Evolutionary conservation across 2,329 filamentous ascomycete species (phyloP).

Genomic region (Talaromyces sp.): DNA sequence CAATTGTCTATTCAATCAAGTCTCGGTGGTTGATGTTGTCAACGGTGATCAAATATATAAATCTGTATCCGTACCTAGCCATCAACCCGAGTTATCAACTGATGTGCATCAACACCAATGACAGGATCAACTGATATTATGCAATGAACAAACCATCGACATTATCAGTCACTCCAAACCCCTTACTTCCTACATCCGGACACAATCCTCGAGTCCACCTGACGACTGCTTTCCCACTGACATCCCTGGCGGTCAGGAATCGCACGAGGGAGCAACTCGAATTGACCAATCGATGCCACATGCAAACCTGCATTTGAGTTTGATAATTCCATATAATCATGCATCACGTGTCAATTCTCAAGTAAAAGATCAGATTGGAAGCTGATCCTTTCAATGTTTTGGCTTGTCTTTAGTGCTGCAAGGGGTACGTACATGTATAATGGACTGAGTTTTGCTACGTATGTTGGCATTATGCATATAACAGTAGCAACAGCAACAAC

Average conservation of each 20-base stretch:
- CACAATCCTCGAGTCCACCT: too few relatives aligned
- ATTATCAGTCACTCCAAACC: background rate
- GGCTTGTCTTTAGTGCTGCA: background rate
- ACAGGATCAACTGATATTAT: background rate
- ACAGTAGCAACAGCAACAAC: too few relatives aligned
- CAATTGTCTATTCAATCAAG: too few relatives aligned
- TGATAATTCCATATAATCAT: background rate
- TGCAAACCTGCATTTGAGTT: background rate
- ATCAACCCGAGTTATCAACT: too few relatives aligned
- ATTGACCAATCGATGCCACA: background rate
- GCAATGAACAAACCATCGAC: background rate
- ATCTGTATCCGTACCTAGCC: too few relatives aligned
- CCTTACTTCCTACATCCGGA: background rate
- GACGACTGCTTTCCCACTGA: too few relatives aligned
- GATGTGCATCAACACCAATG: background rate
- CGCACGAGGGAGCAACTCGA: background rate
- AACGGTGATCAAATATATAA: too few relatives aligned
- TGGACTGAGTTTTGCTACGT: too few relatives aligned
- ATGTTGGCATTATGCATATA: background rate
- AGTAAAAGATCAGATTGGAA: background rate
- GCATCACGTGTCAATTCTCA: background rate
- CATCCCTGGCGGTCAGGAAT: background rate
- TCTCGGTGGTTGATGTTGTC: too few relatives aligned
- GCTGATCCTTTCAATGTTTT: background rate
- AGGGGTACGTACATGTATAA: background rate